Evolutionary conservation across 495 filamentous ascomycete genomes (phyloP).

Genomic region (Trichoderma asperelloides): DNA sequence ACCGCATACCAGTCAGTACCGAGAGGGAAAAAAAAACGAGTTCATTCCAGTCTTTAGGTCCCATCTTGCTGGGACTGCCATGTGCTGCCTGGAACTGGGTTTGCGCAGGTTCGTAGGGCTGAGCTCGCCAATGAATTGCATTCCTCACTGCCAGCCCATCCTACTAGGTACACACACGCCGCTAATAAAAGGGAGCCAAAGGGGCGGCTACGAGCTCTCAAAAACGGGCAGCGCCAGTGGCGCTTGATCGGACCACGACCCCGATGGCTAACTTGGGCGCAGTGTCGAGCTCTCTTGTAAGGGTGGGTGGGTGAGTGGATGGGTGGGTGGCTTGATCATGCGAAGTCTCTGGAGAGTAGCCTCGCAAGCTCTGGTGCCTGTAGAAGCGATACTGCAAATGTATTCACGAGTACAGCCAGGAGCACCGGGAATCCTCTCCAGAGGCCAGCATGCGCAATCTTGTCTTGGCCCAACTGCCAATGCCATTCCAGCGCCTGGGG

Average conservation of each 20-base stretch:
- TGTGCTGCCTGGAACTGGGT: not conserved
- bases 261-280: not conserved
- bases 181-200: not conserved
- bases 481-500: not conserved
- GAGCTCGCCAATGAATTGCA: not conserved
- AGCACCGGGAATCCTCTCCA: not conserved
- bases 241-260: not conserved
- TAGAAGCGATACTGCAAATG: too few species aligned
- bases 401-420: not conserved
- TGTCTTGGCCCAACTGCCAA: not conserved
- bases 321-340: not conserved
- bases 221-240: slow-evolving; percentile 1
- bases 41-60: not conserved
- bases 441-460: not conserved
- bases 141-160: not conserved
- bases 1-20: not conserved
- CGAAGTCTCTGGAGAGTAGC: too few species aligned
- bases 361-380: too few species aligned
- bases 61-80: not conserved
- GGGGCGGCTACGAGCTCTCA: not conserved
- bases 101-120: not conserved
- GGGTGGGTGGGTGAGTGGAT: not conserved
- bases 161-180: not conserved
- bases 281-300: not conserved
- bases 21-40: too few species aligned